phyloP scores from a whole-genome alignment of 345 rosid genomes.

The Citrus maxima region DNA sequence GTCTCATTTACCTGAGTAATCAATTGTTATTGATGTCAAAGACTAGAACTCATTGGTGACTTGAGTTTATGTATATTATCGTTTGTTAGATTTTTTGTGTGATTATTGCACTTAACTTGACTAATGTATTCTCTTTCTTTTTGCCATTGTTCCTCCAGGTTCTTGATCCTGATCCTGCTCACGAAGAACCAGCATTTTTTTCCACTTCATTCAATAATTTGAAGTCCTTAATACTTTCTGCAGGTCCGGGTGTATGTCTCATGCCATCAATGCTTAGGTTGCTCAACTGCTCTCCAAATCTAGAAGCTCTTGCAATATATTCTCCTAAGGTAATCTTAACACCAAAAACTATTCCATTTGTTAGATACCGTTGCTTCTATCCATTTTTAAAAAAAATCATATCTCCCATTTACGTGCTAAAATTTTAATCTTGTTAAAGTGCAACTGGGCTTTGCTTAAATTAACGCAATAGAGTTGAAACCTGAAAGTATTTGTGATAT shows the following conservation, averaged over 20 bases:
- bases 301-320: background rate
- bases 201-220: background rate
- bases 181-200: background rate
- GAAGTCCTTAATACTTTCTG: background rate
- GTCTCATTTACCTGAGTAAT: background rate
- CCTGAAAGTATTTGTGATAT: too few relatives aligned
- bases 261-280: background rate
- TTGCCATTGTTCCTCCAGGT: background rate
- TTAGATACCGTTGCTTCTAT: background rate
- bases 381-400: background rate
- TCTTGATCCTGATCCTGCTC: background rate
- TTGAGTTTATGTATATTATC: background rate
- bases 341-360: background rate
- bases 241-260: accelerated
- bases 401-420: background rate
- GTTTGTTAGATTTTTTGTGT: background rate
- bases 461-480: background rate
- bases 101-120: background rate
- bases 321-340: background rate
- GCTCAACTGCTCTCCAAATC: background rate
- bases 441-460: background rate
- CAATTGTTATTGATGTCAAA: background rate
- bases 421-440: background rate
- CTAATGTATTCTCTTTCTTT: too few relatives aligned
- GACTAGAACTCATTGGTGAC: background rate